Conservation (phyloP, 192 early-diverging fungal genomes). For the Linnemannia zychae region DNA sequence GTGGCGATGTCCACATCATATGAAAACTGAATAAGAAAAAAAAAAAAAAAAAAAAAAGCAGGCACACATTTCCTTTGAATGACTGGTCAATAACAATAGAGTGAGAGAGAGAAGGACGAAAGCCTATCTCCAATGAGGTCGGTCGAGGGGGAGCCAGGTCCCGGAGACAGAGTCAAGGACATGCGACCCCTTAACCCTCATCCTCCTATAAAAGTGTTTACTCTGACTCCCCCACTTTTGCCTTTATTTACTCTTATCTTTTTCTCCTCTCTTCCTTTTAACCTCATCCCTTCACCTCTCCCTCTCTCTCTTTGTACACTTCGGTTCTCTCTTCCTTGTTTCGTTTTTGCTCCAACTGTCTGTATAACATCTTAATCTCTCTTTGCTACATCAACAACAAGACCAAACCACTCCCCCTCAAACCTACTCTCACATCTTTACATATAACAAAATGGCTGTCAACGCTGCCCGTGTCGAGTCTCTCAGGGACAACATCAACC, state of each 20-base stretch:
- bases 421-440: not conserved
- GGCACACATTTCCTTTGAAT: not conserved
- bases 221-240: slow-evolving; percentile 3
- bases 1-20: not conserved
- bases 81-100: not conserved
- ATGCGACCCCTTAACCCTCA: not conserved
- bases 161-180: not conserved
- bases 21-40: not conserved
- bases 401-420: not conserved
- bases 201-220: slow-evolving; percentile 2
- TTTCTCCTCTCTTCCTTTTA: not conserved
- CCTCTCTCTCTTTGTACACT: not conserved
- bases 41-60: not conserved
- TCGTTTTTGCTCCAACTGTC: slow-evolving; percentile 5
- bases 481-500: slow-evolving; percentile 66
- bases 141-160: not conserved
- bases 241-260: slow-evolving; percentile 4
- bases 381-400: not conserved
- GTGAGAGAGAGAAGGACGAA: too few species aligned
- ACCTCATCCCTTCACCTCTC: not conserved
- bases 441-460: slow-evolving; percentile 37
- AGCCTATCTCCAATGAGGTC: not conserved
- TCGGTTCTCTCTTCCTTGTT: slow-evolving; percentile 1
- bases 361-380: slow-evolving; percentile 6
- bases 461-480: slow-evolving; percentile 62